Percentiles rank a stretch among this genome's conserved stretches.
phyloP scores from a whole-genome alignment of 805 yeast species.

The Yamadazyma tumulicola region DNA sequence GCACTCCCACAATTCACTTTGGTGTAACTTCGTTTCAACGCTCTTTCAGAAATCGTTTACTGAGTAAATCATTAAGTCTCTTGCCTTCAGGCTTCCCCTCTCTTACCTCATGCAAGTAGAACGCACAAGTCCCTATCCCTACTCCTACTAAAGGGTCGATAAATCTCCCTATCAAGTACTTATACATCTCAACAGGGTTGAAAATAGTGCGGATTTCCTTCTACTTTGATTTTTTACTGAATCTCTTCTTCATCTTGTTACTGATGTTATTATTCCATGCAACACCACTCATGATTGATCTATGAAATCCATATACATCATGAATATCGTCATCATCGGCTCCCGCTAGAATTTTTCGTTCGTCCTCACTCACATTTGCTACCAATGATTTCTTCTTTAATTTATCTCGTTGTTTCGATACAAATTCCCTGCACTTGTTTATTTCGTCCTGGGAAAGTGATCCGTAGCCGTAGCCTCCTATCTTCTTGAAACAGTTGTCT shows the following conservation, averaged over 20 bases:
- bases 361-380: conserved; percentile 38
- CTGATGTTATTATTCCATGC: conserved; percentile 62
- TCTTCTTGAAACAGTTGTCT: conserved; percentile 71
- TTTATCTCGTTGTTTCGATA: conserved; percentile 55
- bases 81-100: conserved; percentile 24
- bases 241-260: conserved; percentile 46
- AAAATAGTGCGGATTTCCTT: background rate
- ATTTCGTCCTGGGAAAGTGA: conserved; percentile 81
- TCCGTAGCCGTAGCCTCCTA: conserved; percentile 62
- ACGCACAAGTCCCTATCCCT: conserved; percentile 58
- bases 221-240: conserved; percentile 16
- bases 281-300: conserved; percentile 50
- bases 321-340: conserved; percentile 30
- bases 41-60: background rate
- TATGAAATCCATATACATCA: conserved; percentile 43
- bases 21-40: too few species aligned
- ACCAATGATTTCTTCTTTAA: conserved; percentile 26
- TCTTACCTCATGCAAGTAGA: conserved; percentile 59
- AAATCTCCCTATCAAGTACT: conserved; percentile 49
- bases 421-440: conserved; percentile 72
- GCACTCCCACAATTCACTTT: too few species aligned
- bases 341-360: conserved; percentile 26
- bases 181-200: conserved; percentile 13
- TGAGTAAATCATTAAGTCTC: conserved; percentile 32
- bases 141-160: conserved; percentile 67